Percentiles rank a stretch among this genome's conserved stretches.
Evolutionary conservation across 257 asterid species (phyloP).

Genomic region (Primulina eburnea): DNA sequence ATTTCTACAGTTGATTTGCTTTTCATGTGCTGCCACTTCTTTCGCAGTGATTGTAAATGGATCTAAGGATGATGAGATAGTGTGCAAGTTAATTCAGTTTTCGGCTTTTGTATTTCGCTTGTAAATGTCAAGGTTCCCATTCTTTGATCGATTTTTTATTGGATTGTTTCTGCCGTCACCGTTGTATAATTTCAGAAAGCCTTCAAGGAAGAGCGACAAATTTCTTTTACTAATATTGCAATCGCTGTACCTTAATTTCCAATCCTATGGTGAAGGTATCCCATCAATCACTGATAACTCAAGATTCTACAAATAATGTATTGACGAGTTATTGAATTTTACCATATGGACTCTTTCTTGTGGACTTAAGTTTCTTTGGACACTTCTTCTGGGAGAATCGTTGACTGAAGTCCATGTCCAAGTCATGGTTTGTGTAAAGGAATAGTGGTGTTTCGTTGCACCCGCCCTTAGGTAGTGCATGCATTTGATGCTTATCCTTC

Average conservation of each 20-base stretch:
- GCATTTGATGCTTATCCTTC: background rate
- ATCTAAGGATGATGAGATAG: background rate
- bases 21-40: background rate
- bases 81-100: background rate
- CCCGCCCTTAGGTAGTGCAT: background rate
- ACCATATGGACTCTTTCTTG: too few species aligned
- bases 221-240: too few species aligned
- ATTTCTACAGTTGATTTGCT: slow-evolving; percentile 11
- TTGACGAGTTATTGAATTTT: background rate
- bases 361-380: too few species aligned
- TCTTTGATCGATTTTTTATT: background rate
- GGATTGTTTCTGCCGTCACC: too few species aligned
- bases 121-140: background rate
- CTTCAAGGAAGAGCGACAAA: too few species aligned
- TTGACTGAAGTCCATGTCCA: too few species aligned
- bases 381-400: too few species aligned
- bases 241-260: background rate
- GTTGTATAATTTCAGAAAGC: too few species aligned
- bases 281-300: background rate
- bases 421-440: background rate
- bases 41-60: slow-evolving; percentile 8
- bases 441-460: background rate
- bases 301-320: background rate
- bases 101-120: background rate
- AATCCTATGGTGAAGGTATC: background rate